Base-by-base conservation (phyloP, 2,329 filamentous ascomycete species). In the Alternaria infectoria region DNA sequence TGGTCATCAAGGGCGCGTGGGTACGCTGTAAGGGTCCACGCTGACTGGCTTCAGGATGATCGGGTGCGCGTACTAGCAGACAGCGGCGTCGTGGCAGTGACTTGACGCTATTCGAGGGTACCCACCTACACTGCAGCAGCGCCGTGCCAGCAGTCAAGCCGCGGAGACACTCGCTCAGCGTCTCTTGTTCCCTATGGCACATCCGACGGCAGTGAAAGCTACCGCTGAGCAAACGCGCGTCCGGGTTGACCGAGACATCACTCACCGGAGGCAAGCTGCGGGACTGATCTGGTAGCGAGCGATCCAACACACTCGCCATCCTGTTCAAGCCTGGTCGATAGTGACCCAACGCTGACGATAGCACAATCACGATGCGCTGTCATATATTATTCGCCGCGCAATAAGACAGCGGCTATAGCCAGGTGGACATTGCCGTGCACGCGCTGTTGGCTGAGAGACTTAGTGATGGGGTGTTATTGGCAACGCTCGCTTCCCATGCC, bases 281-380 rank as follows among this genome's bases (percentile, higher is more conserved):
- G 40, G 25, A 28, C 50, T 46, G 26, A 44, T 54, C 46, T 60
- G 57, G 63, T 64, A 66, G 60, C 63, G 60, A 63, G 36, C 28
- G 56, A 57, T 57, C 44, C 49, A 49, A 25, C 32, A 50, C 59
- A 32, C 55, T 56, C 56, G 30, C 63, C 60, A 30, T 63, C 51
- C 23, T 17, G 10, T 36, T 32, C n/a, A 19, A 23, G 36, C 56
- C 57, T 23, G 28, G 60, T 59, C 47, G 26, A 63, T 63, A 63
- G 21, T 54, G 23, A 7, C 36, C 36, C 21, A 63, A 11, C 49
- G 60, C 60, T 61, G 60, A 57, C 47, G 19, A 66, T 66, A 66
- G 21, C 25, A 51, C 26, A 47, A 13, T 46, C 25, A 21, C 59
- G 60, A 45, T 60, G 47, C 54, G 54, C 25, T 44, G 51, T 32